Evolutionary conservation across 768 basidiomycete genomes (phyloP).

Genomic region (Daedaleopsis nitida): DNA sequence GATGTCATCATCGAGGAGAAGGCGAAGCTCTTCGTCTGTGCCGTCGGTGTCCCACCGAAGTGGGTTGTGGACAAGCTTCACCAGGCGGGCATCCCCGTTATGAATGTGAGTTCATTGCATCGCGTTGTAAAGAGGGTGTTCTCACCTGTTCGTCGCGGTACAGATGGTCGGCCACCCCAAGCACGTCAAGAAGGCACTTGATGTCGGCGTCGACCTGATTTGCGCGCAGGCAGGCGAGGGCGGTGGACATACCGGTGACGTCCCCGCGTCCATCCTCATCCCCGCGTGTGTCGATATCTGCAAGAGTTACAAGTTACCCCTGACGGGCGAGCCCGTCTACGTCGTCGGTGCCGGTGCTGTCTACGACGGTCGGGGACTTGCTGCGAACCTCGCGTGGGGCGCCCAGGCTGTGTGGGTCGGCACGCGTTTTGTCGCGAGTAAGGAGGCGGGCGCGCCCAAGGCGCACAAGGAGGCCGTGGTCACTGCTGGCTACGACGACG

Average conservation of each 20-base stretch:
- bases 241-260: slow-evolving; percentile 78
- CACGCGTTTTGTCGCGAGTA: slow-evolving; percentile 77
- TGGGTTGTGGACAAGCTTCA: slow-evolving; percentile 82
- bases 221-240: slow-evolving; percentile 95
- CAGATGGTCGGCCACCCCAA: slow-evolving; percentile 95
- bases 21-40: slow-evolving; percentile 85
- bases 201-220: slow-evolving; percentile 86
- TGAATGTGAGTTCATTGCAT: slow-evolving; percentile 61
- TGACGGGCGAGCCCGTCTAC: slow-evolving; percentile 83
- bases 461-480: slow-evolving; percentile 81
- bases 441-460: slow-evolving; percentile 81
- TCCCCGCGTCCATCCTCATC: slow-evolving; percentile 83
- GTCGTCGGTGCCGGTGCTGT: slow-evolving; percentile 93
- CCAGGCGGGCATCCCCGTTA: slow-evolving; percentile 80
- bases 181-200: slow-evolving; percentile 80
- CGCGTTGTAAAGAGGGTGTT: not conserved
- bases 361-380: slow-evolving; percentile 84
- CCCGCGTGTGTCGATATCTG: slow-evolving; percentile 88
- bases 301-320: slow-evolving; percentile 72
- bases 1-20: slow-evolving; percentile 94
- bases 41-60: slow-evolving; percentile 84
- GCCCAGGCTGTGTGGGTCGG: slow-evolving; percentile 79
- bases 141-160: not conserved
- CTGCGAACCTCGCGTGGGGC: slow-evolving; percentile 87
- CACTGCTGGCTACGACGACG: slow-evolving; percentile 75